Base-by-base conservation (phyloP, 1,284 basidiomycete genomes). In the Leccinum angustisporum region DNA sequence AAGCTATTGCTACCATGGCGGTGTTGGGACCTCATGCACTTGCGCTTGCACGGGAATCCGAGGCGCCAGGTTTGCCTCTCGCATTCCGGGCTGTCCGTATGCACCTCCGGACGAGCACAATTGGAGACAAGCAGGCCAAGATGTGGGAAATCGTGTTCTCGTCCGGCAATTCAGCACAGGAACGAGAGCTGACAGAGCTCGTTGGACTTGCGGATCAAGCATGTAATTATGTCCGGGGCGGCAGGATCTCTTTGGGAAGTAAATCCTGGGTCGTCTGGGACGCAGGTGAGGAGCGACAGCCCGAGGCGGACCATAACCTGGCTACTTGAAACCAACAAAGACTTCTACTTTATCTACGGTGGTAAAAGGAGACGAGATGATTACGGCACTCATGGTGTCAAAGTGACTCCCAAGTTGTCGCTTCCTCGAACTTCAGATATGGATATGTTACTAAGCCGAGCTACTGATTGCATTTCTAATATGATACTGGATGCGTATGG, bases 1-100 rank as follows among this genome's bases (percentile, higher is more conserved):
- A 54, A 55, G 59, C 69, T 18, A 58, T 61, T 5, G 68, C 68
- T 10, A 59, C 63, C 3, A 71, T 73, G 67, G 70, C 72, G 13
- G 59, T 71, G 10, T 36, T 70, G 56, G 69, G 69, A 30, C 54
- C 54, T 33, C 67, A 70, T 55, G 72, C 67, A 4, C 60, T 70
- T 56, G 69, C 69, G n/a, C 61, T 74, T 30, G 54, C 70, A 34
- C 67, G 16, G 13, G 65, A 61, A 56, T 21, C 58, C 5, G 52
- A 27, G n/a, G 55, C 31, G 9, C 21, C 54, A n/a, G 25, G 46
- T 10, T 31, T 38, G 8, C 21, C 57, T 27, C 57, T 21, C 21
- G 30, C n/a, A 16, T 70, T 70, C n/a, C 55, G 27, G 10, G 72
- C 67, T 27, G 70, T 73, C 25, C 69, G 69, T n/a, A 60, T 73